These are phyloP conservation scores for Gossypium australe DNA, from an alignment of 345 rosid genomes.

Conservation along the genomic window DNA sequence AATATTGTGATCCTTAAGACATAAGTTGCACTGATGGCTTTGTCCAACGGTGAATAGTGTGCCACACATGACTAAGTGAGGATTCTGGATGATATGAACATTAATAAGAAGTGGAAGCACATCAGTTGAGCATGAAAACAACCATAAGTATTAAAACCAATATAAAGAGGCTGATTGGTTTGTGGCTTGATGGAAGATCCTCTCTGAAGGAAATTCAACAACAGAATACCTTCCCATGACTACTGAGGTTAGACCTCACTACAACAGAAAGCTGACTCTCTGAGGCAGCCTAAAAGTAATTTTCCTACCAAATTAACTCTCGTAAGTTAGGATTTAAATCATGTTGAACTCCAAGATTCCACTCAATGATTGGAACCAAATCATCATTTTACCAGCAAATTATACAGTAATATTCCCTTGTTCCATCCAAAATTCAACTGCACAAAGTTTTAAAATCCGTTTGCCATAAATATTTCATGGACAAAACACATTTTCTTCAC, in stretches of 20 bases:
- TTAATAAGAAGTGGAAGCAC: constrained; percentile 17
- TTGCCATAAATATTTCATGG: not conserved
- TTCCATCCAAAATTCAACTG: not conserved
- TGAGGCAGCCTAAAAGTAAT: not conserved
- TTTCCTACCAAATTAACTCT: not conserved
- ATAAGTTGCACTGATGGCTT: constrained; percentile 58
- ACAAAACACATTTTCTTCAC: not conserved
- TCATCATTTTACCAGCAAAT: not conserved
- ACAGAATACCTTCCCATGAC: not conserved
- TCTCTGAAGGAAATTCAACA: not conserved
- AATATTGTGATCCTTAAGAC: constrained; percentile 55
- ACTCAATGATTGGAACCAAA: not conserved
- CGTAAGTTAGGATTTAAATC: not conserved
- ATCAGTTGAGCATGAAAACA: not conserved
- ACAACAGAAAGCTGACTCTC: not conserved
- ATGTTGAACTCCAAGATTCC: not conserved
- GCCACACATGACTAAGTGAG: constrained; percentile 56
- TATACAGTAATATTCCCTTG: not conserved
- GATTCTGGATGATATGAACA: constrained; percentile 53
- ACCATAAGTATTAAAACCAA: not conserved
- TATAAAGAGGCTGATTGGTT: not conserved
- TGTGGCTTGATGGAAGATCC: not conserved
- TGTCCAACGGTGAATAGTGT: constrained; percentile 74
- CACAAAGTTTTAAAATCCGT: not conserved
- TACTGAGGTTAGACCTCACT: not conserved